Evolutionary conservation across 169 alveolate species (phyloP), one percentile per base, ranked within the genome.

Genomic region (Neospora caninum): DNA sequence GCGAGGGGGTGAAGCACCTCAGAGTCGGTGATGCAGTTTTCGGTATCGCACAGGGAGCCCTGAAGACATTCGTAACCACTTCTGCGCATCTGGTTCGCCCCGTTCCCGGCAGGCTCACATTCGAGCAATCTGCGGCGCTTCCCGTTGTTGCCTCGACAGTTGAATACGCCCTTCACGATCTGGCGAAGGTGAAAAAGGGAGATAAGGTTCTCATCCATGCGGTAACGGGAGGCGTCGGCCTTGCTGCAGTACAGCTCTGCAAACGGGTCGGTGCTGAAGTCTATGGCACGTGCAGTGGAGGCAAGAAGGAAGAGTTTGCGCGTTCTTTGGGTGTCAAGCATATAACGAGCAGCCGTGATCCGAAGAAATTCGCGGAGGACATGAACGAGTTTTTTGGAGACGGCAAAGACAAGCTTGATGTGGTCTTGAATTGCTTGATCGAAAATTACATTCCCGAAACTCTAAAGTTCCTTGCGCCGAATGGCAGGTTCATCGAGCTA

Each of bases 221-320:
- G 0, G 97, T 91, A 4, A 94, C 97, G 4, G 97, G 97, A 36
- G 97, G 97, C 36, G 97, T 96, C 31, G 97, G 97, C 22, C 64
- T 96, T 34, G 95, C 93, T 45, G 97, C 97, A 73, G 88, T 96
- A 53, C 97, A 96, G 94, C 83, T 94, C 88, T 96, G 97, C 94
- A 93, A 94, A 88, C 70, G 92, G 38, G 95, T 95, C 29, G 97
- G 97, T 4, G 97, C 97, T 39, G 92, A 54, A 83, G 96, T 95
- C 82, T 95, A 94, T 88, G 97, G 96, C 58, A 96, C 97, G 6
- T 96, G 96, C 42, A 95, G 97, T 43, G 92, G 96, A 0, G 97
- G 94, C n/a, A 88, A 83, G 41, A 96, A 96, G 94, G 94, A 54
- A 25, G 96, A 95, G 89, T 95, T 80, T 80, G 83, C 88, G 42